phyloP scores from a whole-genome alignment of 1,284 basidiomycete genomes.

The Cryptococcus jaspeensis region DNA sequence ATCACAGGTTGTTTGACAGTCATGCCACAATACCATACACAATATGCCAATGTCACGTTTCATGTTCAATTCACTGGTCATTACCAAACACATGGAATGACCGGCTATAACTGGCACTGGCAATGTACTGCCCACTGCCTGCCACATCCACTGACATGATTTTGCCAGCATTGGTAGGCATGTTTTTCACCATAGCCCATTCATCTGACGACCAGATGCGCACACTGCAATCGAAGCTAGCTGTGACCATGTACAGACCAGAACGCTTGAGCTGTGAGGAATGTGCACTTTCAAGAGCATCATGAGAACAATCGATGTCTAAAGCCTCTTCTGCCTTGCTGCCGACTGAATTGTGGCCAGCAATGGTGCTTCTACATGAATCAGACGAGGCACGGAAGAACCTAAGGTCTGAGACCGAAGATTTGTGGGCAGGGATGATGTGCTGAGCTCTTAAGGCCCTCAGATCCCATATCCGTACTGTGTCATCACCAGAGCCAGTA shows the following conservation, averaged over 20 bases:
- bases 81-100: constrained; percentile 90
- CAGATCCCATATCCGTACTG: constrained; percentile 98
- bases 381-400: constrained; percentile 66
- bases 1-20: no score
- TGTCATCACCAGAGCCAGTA: constrained; percentile 94
- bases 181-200: constrained; percentile 85
- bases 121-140: constrained; percentile 77
- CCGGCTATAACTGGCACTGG: constrained; percentile 85
- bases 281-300: no score
- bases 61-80: no score
- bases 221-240: constrained; percentile 93
- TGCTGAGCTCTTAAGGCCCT: constrained; percentile 86
- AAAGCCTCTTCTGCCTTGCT: constrained; percentile 50
- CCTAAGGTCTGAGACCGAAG: constrained; percentile 89
- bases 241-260: constrained; percentile 87
- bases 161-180: constrained; percentile 92
- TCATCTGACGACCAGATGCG: constrained; percentile 98
- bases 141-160: constrained; percentile 96
- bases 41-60: no score
- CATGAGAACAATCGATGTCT: constrained; percentile 1
- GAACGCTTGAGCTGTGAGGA: constrained; percentile 57
- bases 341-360: constrained; percentile 3
- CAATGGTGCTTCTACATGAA: constrained; percentile 11
- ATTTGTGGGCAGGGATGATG: constrained; percentile 93
- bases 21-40: no score